Percentiles rank a stretch among this genome's conserved stretches.
These are phyloP conservation scores for Fusarium pseudocircinatum DNA, from an alignment of 2,329 filamentous ascomycete species.

Conservation along the genomic window DNA sequence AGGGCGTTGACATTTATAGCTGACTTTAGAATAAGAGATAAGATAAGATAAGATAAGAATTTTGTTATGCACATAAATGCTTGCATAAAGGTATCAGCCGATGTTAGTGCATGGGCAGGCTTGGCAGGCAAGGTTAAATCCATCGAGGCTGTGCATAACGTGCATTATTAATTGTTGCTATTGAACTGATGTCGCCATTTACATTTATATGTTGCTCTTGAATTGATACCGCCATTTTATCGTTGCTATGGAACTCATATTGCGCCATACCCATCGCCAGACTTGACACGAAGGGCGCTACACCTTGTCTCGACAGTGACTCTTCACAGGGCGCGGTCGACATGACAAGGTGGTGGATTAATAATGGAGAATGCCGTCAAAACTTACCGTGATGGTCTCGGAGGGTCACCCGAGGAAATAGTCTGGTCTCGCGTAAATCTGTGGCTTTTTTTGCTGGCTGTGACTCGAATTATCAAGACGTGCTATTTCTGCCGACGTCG, in stretches of 20 bases:
- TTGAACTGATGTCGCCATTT: background rate
- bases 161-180: background rate
- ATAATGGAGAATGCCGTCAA: slow-evolving; percentile 26
- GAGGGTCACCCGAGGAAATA: background rate
- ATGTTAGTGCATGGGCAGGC: no score
- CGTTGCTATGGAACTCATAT: background rate
- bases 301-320: background rate
- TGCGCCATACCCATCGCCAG: background rate
- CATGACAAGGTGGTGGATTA: slow-evolving; percentile 32
- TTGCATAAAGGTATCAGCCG: no score
- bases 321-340: slow-evolving; percentile 28
- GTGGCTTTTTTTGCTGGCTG: slow-evolving; percentile 27
- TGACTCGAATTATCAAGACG: slow-evolving; percentile 14
- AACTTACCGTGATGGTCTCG: slow-evolving; percentile 1
- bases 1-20: no score
- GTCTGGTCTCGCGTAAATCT: slow-evolving; percentile 7
- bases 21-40: slow-evolving; percentile 8
- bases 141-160: background rate
- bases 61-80: background rate
- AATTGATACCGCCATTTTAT: background rate
- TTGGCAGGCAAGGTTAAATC: no score
- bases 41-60: background rate
- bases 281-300: slow-evolving; percentile 10
- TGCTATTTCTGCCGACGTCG: slow-evolving; percentile 11
- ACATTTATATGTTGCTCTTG: background rate